These are phyloP conservation scores for Phialemonium atrogriseum DNA, from an alignment of 2,329 filamentous ascomycete species.

Conservation along the genomic window DNA sequence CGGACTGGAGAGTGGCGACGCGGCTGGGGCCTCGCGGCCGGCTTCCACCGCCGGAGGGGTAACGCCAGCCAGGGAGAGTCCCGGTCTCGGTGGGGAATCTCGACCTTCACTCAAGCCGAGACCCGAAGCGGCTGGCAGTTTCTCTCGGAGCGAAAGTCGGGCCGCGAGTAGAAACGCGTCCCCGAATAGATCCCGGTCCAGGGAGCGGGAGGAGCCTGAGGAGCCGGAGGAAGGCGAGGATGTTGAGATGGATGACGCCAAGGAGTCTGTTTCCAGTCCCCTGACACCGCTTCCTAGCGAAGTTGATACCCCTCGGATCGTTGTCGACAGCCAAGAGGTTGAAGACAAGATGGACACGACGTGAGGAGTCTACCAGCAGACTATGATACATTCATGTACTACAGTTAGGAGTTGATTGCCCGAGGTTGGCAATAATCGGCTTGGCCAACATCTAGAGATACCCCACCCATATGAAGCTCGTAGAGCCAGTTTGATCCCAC, in stretches of 20 bases:
- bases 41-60: constrained; percentile 16
- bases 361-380: too few species aligned
- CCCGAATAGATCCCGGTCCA: constrained; percentile 19
- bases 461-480: too few species aligned
- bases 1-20: constrained; percentile 14
- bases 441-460: too few species aligned
- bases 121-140: constrained; percentile 18
- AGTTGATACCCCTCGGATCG: constrained; percentile 36
- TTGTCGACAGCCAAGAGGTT: constrained; percentile 38
- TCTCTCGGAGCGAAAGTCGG: constrained; percentile 30
- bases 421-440: too few species aligned
- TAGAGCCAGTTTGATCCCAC: too few species aligned
- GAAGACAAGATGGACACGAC: constrained; percentile 62
- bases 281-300: constrained; percentile 28
- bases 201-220: constrained; percentile 14
- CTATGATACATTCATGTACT: too few species aligned
- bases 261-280: constrained; percentile 19
- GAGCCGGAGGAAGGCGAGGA: constrained; percentile 43
- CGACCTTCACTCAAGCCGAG: constrained; percentile 24
- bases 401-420: too few species aligned
- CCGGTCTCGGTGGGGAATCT: constrained; percentile 17
- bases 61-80: constrained; percentile 23
- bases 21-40: constrained; percentile 15
- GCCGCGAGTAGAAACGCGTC: constrained; percentile 28
- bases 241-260: constrained; percentile 49